Evolutionary conservation across 2,329 filamentous ascomycete genomes (phyloP).

Genomic region (Monosporascus sp.): DNA sequence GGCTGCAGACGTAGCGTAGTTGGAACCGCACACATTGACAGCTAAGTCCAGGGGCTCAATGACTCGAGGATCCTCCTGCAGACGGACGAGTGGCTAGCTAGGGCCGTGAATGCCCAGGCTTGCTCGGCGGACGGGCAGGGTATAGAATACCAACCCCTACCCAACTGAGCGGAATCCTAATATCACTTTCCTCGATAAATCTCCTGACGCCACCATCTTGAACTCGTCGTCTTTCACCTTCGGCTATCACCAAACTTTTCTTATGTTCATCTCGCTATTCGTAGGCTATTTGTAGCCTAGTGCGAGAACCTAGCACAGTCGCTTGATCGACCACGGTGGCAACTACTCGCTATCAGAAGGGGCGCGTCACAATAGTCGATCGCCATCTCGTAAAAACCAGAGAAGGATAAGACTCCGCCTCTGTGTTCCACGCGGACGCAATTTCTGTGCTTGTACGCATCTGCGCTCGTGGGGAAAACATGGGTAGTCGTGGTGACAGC

Average conservation of each 20-base stretch:
- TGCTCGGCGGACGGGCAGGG: background rate
- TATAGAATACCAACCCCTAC: background rate
- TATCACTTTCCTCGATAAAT: slow-evolving; percentile 4
- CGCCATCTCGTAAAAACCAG: slow-evolving; percentile 10
- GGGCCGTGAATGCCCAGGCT: background rate
- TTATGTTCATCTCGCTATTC: slow-evolving; percentile 7
- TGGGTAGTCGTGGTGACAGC: slow-evolving; percentile 33
- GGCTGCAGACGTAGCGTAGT: slow-evolving; percentile 32
- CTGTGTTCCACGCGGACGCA: slow-evolving; percentile 31
- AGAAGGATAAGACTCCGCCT: slow-evolving; percentile 23
- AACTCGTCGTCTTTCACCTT: slow-evolving; percentile 7
- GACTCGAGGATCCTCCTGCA: slow-evolving; percentile 34
- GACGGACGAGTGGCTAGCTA: slow-evolving; percentile 5
- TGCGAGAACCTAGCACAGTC: slow-evolving; percentile 7
- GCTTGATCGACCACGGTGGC: slow-evolving; percentile 6
- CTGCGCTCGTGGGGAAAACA: slow-evolving; percentile 33
- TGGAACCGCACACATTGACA: slow-evolving; percentile 26
- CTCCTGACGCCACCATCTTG: slow-evolving; percentile 7
- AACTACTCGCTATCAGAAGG: slow-evolving; percentile 5
- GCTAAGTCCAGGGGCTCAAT: slow-evolving; percentile 25
- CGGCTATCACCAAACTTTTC: slow-evolving; percentile 5
- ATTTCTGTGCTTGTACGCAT: slow-evolving; percentile 35
- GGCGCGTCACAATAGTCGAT: slow-evolving; percentile 5
- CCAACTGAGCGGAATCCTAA: background rate
- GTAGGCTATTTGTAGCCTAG: slow-evolving; percentile 2